phyloP scores from a whole-genome alignment of 1,284 basidiomycete genomes.

The Taiwanofungus camphoratus region DNA sequence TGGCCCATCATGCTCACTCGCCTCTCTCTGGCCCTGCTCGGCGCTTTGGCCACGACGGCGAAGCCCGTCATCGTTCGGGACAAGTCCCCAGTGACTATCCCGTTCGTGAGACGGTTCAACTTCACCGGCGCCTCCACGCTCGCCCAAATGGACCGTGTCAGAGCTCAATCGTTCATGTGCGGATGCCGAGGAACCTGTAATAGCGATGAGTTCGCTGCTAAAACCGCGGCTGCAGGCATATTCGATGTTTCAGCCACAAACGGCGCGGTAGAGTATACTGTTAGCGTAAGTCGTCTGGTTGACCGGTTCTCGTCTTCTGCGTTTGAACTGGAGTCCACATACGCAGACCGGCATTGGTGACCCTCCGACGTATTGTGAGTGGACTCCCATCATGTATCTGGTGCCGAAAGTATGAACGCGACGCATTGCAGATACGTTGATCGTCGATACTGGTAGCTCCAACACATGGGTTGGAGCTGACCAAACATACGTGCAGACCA shows the following conservation, averaged over 20 bases:
- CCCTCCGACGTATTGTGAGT: slow-evolving; percentile 21
- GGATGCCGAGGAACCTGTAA: slow-evolving; percentile 1
- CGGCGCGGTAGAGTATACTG: slow-evolving; percentile 22
- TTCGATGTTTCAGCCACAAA: slow-evolving; percentile 21
- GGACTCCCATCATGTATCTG: neutral
- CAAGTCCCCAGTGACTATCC: slow-evolving; percentile 18
- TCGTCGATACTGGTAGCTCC: slow-evolving; percentile 34
- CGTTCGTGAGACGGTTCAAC: slow-evolving; percentile 23
- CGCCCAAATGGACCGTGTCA: slow-evolving; percentile 21
- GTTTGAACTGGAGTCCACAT: neutral
- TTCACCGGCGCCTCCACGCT: slow-evolving; percentile 15
- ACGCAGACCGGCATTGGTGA: slow-evolving; percentile 21
- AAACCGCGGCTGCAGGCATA: slow-evolving; percentile 5
- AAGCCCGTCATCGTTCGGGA: slow-evolving; percentile 21
- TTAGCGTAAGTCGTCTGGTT: slow-evolving; percentile 10
- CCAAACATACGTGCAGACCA: slow-evolving; percentile 37
- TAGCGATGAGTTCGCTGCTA: slow-evolving; percentile 1
- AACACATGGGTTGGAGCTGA: slow-evolving; percentile 62
- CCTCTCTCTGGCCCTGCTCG: slow-evolving; percentile 17
- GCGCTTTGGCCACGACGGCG: slow-evolving; percentile 14
- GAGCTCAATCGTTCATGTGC: slow-evolving; percentile 21
- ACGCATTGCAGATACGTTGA: slow-evolving; percentile 16
- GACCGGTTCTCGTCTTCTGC: neutral
- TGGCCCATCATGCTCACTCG: slow-evolving; percentile 16
- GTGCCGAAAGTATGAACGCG: neutral